Percentiles rank a stretch among this genome's conserved stretches.
Evolutionary conservation across 2,329 filamentous ascomycete genomes (phyloP).

Genomic region (Alternaria triticina): DNA sequence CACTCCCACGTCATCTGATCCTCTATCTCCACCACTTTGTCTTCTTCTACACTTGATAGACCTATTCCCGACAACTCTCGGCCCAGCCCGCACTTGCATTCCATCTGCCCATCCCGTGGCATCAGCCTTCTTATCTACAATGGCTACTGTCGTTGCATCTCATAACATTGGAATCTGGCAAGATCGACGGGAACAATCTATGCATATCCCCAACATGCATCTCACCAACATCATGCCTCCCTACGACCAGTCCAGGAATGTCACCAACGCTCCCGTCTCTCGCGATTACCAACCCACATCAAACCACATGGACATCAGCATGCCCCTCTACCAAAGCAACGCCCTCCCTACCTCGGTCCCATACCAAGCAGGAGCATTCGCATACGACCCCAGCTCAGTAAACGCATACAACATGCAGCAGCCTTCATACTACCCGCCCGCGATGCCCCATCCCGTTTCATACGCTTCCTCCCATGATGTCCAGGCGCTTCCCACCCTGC

Average conservation of each 20-base stretch:
- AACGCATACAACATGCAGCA: constrained; percentile 48
- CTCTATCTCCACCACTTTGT: constrained; percentile 24
- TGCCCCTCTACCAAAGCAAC: constrained; percentile 44
- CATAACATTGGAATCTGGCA: constrained; percentile 46
- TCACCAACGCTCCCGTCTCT: constrained; percentile 32
- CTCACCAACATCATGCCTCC: constrained; percentile 37
- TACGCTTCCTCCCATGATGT: constrained; percentile 30
- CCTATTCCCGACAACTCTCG: constrained; percentile 28
- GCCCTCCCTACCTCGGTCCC: constrained; percentile 38
- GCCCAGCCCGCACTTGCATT: constrained; percentile 32
- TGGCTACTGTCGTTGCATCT: constrained; percentile 48
- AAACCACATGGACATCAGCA: constrained; percentile 42
- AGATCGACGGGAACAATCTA: constrained; percentile 36
- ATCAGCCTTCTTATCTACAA: constrained; percentile 33
- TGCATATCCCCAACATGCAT: constrained; percentile 41
- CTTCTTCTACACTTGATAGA: constrained; percentile 28
- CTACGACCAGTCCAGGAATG: constrained; percentile 38
- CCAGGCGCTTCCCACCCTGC: constrained; percentile 35
- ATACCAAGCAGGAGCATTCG: constrained; percentile 46
- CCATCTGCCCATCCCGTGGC: constrained; percentile 21
- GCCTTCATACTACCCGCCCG: constrained; percentile 34
- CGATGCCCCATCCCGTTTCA: constrained; percentile 34
- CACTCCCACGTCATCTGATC: constrained; percentile 39
- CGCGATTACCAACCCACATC: constrained; percentile 40
- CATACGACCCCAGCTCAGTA: constrained; percentile 41